Evolutionary conservation across 139 green algal species (phyloP).

Genomic region (Chlamydomonas schloesseri): DNA sequence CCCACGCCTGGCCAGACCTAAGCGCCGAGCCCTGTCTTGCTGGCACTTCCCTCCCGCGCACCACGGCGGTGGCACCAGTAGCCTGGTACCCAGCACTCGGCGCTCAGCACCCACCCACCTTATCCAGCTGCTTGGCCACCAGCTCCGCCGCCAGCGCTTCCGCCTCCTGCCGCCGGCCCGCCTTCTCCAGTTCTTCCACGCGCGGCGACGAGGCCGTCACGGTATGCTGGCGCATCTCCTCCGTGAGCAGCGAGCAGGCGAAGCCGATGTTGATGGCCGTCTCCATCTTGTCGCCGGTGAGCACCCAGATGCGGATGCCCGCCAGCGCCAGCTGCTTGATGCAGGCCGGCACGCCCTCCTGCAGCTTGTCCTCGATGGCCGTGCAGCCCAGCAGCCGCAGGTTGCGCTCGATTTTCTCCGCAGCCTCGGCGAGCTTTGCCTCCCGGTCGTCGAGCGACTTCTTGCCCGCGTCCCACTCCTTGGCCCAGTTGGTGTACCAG

Average conservation of each 20-base stretch:
- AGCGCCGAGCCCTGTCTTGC: too few relatives aligned
- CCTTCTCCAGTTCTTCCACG: background rate
- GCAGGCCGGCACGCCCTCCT: conserved; percentile 93
- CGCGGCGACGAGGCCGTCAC: background rate
- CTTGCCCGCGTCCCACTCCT: conserved; percentile 52
- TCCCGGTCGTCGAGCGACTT: conserved; percentile 60
- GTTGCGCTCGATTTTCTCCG: conserved; percentile 78
- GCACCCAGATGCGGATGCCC: conserved; percentile 94
- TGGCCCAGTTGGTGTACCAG: conserved; percentile 64
- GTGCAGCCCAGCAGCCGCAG: conserved; percentile 94
- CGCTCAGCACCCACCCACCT: too few relatives aligned
- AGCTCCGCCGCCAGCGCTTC: conserved; percentile 16
- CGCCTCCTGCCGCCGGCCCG: background rate
- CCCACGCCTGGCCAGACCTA: too few relatives aligned
- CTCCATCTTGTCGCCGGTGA: conserved; percentile 89
- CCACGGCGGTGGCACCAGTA: too few relatives aligned
- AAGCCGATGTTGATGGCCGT: conserved; percentile 95
- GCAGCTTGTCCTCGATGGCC: conserved; percentile 99
- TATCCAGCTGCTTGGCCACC: background rate
- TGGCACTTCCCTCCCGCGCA: too few relatives aligned
- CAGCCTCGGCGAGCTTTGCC: conserved; percentile 60
- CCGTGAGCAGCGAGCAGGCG: conserved; percentile 85
- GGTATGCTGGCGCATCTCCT: conserved; percentile 72
- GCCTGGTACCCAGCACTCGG: too few relatives aligned
- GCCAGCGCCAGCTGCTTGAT: conserved; percentile 90